Evolutionary conservation across 225 moss, liverwort and hornwort genomes (phyloP).

Genomic region (Sphagnum tenellum): DNA sequence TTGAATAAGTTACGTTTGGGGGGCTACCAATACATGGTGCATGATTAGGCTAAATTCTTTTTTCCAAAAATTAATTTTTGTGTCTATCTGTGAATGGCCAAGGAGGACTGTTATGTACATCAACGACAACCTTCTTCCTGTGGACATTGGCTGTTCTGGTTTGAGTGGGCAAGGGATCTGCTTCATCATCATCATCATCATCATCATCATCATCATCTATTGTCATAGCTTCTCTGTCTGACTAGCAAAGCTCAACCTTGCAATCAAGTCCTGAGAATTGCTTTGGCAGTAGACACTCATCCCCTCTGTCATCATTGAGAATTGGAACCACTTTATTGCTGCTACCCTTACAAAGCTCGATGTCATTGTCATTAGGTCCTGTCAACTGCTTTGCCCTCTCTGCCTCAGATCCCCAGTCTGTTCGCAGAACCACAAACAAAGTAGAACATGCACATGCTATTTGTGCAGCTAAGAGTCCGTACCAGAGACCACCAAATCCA

Average conservation of each 20-base stretch:
- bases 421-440: conserved; percentile 56
- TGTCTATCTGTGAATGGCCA: conserved; percentile 1
- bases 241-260: conserved; percentile 1
- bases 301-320: conserved; percentile 14
- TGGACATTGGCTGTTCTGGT: not conserved
- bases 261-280: conserved; percentile 4
- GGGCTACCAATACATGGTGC: conserved; percentile 7
- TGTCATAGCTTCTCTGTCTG: conserved; percentile 3
- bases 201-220: conserved; percentile 8
- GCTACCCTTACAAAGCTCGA: conserved; percentile 17
- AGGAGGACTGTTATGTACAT: conserved; percentile 17
- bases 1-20: conserved; percentile 28
- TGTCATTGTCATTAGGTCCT: conserved; percentile 11
- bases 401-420: conserved; percentile 60
- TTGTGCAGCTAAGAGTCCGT: conserved; percentile 74
- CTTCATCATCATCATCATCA: not conserved
- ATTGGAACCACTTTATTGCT: conserved; percentile 14
- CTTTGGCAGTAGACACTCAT: conserved; percentile 10
- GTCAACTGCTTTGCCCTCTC: conserved; percentile 40
- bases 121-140: conserved; percentile 10
- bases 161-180: not conserved
- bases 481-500: conserved; percentile 81
- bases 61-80: conserved; percentile 4
- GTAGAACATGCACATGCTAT: conserved; percentile 61
- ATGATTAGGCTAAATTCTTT: conserved; percentile 4